A percentile compares a stretch with the other conserved stretches of the same genome.
Evolutionary conservation across 257 asterid species (phyloP).

Genomic region (Solanum chmielewskii): DNA sequence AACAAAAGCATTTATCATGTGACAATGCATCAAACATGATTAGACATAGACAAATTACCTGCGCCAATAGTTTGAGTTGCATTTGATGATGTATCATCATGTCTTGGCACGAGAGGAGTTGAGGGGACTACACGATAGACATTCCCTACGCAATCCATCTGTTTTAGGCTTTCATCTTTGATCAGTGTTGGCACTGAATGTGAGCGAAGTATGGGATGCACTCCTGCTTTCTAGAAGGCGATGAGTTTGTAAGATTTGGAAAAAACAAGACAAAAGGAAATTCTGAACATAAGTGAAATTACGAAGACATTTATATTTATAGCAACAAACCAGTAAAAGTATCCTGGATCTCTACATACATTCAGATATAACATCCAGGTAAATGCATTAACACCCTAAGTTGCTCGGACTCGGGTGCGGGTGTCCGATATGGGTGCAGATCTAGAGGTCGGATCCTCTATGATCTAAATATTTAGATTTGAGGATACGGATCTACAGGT

Average conservation of each 20-base stretch:
- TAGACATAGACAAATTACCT: slow-evolving; percentile 16
- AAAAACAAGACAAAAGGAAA: background rate
- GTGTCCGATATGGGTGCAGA: background rate
- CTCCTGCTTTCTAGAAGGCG: slow-evolving; percentile 45
- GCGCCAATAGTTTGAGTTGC: slow-evolving; percentile 23
- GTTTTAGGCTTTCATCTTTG: slow-evolving; percentile 54
- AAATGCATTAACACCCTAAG: background rate
- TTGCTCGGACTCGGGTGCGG: background rate
- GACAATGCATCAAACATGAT: background rate
- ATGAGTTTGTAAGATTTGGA: background rate
- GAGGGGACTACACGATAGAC: slow-evolving; percentile 61
- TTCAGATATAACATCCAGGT: background rate
- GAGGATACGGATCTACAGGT: background rate
- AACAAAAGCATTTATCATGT: background rate
- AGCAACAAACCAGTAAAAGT: background rate
- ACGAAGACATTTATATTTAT: background rate
- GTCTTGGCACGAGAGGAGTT: slow-evolving; percentile 40
- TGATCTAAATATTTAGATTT: background rate
- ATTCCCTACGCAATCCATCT: slow-evolving; percentile 38
- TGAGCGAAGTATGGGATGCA: slow-evolving; percentile 64
- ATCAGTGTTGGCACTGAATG: slow-evolving; percentile 63
- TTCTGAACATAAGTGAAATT: background rate
- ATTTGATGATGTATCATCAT: slow-evolving; percentile 16
- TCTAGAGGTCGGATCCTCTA: background rate
- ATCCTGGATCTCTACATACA: background rate